phyloP scores from a whole-genome alignment of 257 asterid species.

The Anisodus acutangulus region DNA sequence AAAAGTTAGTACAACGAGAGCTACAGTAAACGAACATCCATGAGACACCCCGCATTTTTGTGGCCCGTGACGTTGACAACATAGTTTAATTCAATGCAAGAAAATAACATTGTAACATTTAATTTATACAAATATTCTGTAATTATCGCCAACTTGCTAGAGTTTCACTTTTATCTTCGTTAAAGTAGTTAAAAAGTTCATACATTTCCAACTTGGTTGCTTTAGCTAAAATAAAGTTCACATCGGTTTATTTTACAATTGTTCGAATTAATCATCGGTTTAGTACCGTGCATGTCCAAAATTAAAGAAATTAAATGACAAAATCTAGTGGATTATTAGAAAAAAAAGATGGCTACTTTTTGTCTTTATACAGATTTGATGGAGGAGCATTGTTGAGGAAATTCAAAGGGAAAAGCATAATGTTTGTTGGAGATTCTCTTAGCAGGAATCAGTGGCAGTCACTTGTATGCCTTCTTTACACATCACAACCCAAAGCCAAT shows the following conservation, averaged over 20 bases:
- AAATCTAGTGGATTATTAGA: not conserved
- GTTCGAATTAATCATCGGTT: not conserved
- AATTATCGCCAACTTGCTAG: not conserved
- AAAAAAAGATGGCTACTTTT: not conserved
- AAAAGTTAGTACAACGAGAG: too few species aligned
- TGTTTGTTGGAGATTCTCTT: slow-evolving; percentile 51
- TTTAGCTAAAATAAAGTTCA: not conserved
- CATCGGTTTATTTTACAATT: not conserved
- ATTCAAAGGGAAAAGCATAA: slow-evolving; percentile 46
- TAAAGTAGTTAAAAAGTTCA: not conserved
- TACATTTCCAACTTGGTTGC: not conserved
- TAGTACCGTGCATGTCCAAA: not conserved
- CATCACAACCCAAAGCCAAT: slow-evolving; percentile 29
- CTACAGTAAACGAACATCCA: too few species aligned
- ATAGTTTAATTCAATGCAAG: too few species aligned
- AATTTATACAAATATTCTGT: too few species aligned
- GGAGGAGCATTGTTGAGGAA: slow-evolving; percentile 43
- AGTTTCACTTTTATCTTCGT: not conserved
- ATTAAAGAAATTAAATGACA: not conserved
- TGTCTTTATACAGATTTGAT: slow-evolving; percentile 39
- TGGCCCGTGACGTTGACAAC: too few species aligned
- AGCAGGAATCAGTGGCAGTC: slow-evolving; percentile 52
- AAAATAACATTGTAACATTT: too few species aligned
- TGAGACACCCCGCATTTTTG: too few species aligned
- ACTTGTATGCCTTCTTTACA: slow-evolving; percentile 46